Evolutionary conservation across 179 eudicot genomes (phyloP), one percentile per base, ranked within the genome.

Genomic region (Gypsophila paniculata): DNA sequence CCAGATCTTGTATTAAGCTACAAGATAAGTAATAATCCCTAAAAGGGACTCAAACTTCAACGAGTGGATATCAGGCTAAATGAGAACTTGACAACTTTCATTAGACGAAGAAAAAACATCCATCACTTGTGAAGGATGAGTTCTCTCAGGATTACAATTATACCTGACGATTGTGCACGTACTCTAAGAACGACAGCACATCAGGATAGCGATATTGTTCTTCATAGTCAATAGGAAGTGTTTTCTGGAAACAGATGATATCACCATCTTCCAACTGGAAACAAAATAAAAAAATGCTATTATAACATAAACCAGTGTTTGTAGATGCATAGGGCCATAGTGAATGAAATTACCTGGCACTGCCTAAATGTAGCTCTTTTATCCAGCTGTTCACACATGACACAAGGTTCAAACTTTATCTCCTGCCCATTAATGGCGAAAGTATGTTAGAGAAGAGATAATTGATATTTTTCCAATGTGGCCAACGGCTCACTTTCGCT

Each of bases 151-250:
- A 59, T 22, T 1, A 25, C n/a, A 17, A 61, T 13, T 18, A 53
- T 80, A 90, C 96, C 91, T 91, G 97, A 63, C 97, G 96, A 77
- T 86, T 91, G 66, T 91, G 87, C 71, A 91, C 91, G 70, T 91
- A 91, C 72, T 90, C 91, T 77, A 91, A 76, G 77, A 81, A 91
- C 32, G 96, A 80, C 26, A 91, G 88, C 34, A 91, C 91, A 64
- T 76, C 84, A 57, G 97, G 90, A 75, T 79, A 86, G 23, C 87
- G 87, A 65, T 49, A 84, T 65, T 84, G 83, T 70, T 84, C 88
- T 49, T 72, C 80, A 69, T 70, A 74, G 29, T 85, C 83, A 79
- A 61, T 57, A 4, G 74, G 78, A 62, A 77, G 76, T 62, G 74
- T 39, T 79, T 85, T 91, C 79, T 91, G 97, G 74, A 79, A 91